Percentiles rank a stretch among this genome's conserved stretches.
Conservation (phyloP, 2,329 filamentous ascomycete species). For the Xylariaceae sp. region DNA sequence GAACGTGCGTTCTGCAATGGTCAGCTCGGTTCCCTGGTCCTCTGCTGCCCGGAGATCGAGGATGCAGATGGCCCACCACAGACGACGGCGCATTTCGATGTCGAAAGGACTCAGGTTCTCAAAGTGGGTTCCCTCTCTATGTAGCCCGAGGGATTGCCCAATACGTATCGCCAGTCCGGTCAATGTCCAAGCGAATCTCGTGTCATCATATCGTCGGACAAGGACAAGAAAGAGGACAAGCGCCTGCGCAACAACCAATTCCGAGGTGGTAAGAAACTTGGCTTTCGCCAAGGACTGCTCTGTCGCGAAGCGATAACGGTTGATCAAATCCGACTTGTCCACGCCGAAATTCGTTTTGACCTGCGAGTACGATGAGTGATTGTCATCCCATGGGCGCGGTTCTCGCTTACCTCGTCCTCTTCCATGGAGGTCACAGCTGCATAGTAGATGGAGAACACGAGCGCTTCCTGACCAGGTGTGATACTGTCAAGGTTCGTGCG, state of each 20-base stretch:
- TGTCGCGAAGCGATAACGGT: conserved; percentile 49
- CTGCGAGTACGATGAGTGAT: conserved; percentile 21
- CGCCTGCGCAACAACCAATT: conserved; percentile 57
- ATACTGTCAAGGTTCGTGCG: conserved; percentile 56
- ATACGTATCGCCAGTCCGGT: conserved; percentile 58
- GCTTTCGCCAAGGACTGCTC: conserved; percentile 59
- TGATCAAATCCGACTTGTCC: conserved; percentile 39
- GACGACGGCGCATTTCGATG: conserved; percentile 56
- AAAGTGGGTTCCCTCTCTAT: conserved; percentile 52
- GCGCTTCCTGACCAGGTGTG: conserved; percentile 51
- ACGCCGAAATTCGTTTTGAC: conserved; percentile 48
- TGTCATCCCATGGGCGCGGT: background rate
- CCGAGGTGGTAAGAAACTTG: conserved; percentile 55
- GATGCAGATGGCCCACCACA: conserved; percentile 59
- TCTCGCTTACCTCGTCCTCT: conserved; percentile 48
- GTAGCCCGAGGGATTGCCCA: conserved; percentile 49
- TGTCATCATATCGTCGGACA: conserved; percentile 46
- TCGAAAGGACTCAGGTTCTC: conserved; percentile 54
- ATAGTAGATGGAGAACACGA: conserved; percentile 62
- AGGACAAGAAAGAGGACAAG: conserved; percentile 55
- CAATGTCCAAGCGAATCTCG: conserved; percentile 58
- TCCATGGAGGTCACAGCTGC: conserved; percentile 55
- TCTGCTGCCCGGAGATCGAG: conserved; percentile 58
- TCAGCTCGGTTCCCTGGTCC: conserved; percentile 51
- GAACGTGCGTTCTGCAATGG: conserved; percentile 39